Base-by-base conservation (phyloP, 140 eudicot genomes). In the Senecio squalidus region DNA sequence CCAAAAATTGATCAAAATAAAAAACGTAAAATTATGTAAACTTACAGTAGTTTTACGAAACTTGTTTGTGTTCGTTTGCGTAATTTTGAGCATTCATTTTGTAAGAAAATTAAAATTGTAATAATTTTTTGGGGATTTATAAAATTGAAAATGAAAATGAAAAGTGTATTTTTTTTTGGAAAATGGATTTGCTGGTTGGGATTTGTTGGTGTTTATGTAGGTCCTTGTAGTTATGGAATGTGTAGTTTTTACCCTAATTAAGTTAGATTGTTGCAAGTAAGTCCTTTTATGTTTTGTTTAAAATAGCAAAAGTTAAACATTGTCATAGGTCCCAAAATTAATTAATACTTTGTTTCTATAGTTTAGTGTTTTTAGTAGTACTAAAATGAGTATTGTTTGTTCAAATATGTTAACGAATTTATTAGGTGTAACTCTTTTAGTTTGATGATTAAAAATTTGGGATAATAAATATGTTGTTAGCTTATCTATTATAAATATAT, bases 161-260 rank as follows among this genome's bases (percentile, higher is more conserved):
- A 59, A 64, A 45, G 55, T 60, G 63, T 58, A n/a, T 52, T 14
- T 60, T 1, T 4, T 17, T 44, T 47, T 60, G 60, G 43, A 6
- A 36, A 29, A 61, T 30, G 76, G 40, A 58, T 48, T 49, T 52
- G 54, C 13, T 72, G 60, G 63, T 72, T 64, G 20, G 60, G 60
- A 57, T 46, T 30, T 9, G 15, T 49, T 23, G 10, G 14, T 14
- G 62, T 72, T 25, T 58, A 21, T 72, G 60, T 40, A 72, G 72
- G 60, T 64, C 77, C 72, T 52, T 72, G 0, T 45, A 56, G 39
- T 64, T 62, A 23, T 24, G 16, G 14, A 55, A 5, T 46, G 44
- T 24, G 50, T 55, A 33, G 9, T 4, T 6, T 17, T 11, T 26
- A n/a, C 53, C 51, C 36, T 22, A 41, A 39, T 23, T 59, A n/a